Percentiles rank a stretch among this genome's conserved stretches.
Conservation (phyloP, 1,284 basidiomycete genomes). For the Ustilago loliicola region DNA sequence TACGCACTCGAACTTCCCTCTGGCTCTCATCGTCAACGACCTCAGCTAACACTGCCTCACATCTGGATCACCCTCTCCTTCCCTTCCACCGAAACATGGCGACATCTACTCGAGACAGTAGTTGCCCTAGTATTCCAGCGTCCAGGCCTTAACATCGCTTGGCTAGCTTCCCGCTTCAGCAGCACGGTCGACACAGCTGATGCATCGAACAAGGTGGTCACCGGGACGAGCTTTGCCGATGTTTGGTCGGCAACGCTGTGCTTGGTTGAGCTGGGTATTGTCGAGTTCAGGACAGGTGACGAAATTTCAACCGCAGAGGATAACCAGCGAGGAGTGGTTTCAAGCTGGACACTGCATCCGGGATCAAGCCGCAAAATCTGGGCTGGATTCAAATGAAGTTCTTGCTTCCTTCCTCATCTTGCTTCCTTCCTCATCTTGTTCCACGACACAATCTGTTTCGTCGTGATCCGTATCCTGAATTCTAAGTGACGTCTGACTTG, state of each 20-base stretch:
- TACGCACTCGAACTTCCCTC: conserved; percentile 16
- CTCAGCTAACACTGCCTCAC: conserved; percentile 17
- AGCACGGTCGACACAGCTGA: neutral
- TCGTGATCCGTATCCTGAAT: neutral
- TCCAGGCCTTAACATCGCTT: conserved; percentile 20
- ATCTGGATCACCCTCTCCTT: conserved; percentile 33
- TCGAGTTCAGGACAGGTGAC: conserved; percentile 2
- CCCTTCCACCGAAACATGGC: conserved; percentile 8
- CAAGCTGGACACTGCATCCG: conserved; percentile 20
- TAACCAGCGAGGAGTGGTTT: neutral
- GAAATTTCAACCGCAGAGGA: too few relatives aligned
- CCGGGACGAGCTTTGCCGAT: conserved; percentile 21
- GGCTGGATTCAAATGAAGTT: conserved; percentile 23
- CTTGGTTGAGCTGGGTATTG: conserved; percentile 1
- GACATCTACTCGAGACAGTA: conserved; percentile 16
- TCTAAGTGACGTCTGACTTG: neutral
- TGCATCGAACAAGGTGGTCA: neutral
- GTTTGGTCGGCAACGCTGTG: conserved; percentile 6
- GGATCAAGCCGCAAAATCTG: conserved; percentile 1
- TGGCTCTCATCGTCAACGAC: neutral
- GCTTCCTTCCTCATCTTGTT: neutral
- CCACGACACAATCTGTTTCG: neutral
- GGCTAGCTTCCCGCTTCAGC: conserved; percentile 19
- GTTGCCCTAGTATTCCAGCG: conserved; percentile 9
- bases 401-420: neutral